Percentiles rank a stretch among this genome's conserved stretches.
These are phyloP conservation scores for Rhynchospora tenuis DNA, from an alignment of 176 grass and related monocot genomes.

Conservation along the genomic window DNA sequence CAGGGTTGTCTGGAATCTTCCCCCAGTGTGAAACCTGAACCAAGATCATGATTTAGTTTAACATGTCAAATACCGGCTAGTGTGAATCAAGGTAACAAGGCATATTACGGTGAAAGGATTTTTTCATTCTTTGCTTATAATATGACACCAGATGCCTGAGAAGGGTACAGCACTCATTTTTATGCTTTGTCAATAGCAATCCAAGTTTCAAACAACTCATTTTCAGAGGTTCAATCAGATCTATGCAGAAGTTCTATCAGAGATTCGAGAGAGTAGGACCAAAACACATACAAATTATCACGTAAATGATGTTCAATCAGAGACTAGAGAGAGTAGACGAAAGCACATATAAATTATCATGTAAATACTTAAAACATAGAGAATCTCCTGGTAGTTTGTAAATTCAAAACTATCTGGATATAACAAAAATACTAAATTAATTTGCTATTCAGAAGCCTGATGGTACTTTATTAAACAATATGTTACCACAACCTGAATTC, in stretches of 20 bases:
- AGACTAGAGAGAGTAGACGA: too few species aligned
- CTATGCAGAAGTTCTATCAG: not conserved
- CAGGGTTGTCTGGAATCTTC: conserved; percentile 35
- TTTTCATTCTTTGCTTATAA: not conserved
- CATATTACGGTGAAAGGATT: not conserved
- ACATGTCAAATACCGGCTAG: not conserved
- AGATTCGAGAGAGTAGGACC: not conserved
- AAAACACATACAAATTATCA: not conserved
- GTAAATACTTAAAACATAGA: too few species aligned
- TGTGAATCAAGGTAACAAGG: not conserved
- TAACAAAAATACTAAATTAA: not conserved
- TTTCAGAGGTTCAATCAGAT: not conserved
- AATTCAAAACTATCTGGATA: not conserved
- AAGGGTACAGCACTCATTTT: not conserved
- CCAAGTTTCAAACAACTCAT: not conserved
- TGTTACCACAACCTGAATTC: not conserved
- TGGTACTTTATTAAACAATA: not conserved
- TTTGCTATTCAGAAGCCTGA: not conserved
- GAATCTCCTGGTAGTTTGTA: too few species aligned
- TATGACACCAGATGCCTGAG: not conserved
- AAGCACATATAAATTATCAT: too few species aligned
- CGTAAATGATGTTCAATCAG: too few species aligned
- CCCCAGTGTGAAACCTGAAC: conserved; percentile 46
- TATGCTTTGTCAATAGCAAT: too few species aligned
- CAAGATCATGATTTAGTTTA: conserved; percentile 6